phyloP scores from a whole-genome alignment of 2,329 filamentous ascomycete species.

The Sordariomycetes sp. region DNA sequence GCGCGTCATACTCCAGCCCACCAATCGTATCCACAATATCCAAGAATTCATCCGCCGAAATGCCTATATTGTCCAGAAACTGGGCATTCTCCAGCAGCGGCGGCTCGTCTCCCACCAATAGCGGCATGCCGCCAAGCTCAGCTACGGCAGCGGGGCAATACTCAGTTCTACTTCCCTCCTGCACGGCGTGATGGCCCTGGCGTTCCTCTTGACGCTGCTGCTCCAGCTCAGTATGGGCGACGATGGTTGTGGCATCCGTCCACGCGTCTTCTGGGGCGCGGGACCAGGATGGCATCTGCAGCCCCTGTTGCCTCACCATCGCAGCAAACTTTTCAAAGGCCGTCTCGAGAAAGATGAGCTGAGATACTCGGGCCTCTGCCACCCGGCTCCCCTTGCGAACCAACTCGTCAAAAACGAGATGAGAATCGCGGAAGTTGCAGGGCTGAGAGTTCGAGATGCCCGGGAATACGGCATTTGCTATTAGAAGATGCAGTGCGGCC shows the following conservation, averaged over 20 bases:
- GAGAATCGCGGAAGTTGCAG: constrained; percentile 9
- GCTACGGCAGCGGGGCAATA: neutral
- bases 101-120: neutral
- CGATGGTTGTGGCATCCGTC: neutral
- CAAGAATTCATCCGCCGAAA: neutral
- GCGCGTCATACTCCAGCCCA: neutral
- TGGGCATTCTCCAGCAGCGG: neutral
- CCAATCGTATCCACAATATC: neutral
- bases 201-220: neutral
- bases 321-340: neutral
- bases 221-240: neutral
- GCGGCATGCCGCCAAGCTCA: neutral
- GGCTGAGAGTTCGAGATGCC: constrained; percentile 12
- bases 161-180: neutral
- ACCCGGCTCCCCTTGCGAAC: constrained; percentile 15
- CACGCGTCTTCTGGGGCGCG: neutral
- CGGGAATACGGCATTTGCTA: constrained; percentile 21
- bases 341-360: neutral
- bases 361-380: neutral
- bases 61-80: neutral
- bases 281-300: neutral
- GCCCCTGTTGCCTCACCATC: neutral
- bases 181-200: neutral
- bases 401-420: constrained; percentile 19
- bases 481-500: constrained; percentile 19